A percentile compares a stretch with the other conserved stretches of the same genome.
phyloP scores from a whole-genome alignment of 495 filamentous ascomycete genomes.

The Darksidea phi region DNA sequence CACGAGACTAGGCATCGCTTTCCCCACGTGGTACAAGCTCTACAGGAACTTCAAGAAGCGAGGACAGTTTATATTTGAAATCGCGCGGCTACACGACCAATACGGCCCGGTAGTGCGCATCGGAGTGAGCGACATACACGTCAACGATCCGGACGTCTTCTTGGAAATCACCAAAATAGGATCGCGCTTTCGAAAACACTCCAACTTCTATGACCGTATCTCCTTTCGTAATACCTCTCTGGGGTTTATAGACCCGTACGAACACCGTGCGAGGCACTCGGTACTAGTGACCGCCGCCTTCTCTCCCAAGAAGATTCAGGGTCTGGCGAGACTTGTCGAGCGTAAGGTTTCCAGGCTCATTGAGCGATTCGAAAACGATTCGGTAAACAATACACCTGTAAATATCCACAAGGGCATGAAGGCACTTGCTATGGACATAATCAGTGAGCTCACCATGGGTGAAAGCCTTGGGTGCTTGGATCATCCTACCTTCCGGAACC shows the following conservation, averaged over 20 bases:
- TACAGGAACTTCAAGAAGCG: too few species aligned
- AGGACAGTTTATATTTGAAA: too few species aligned
- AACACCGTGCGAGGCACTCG: background rate
- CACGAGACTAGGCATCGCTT: too few species aligned
- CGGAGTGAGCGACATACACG: slow-evolving; percentile 5
- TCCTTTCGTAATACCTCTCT: slow-evolving; percentile 7
- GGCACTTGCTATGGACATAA: slow-evolving; percentile 5
- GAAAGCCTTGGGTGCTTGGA: background rate
- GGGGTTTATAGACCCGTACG: background rate
- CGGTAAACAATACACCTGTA: background rate
- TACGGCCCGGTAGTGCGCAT: slow-evolving; percentile 18
- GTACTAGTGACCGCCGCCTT: background rate
- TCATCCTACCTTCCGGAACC: background rate
- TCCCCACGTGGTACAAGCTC: too few species aligned
- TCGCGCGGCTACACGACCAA: background rate
- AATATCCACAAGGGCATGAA: slow-evolving; percentile 2
- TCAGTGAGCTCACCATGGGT: background rate
- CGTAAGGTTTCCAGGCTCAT: background rate
- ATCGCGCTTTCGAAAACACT: slow-evolving; percentile 6
- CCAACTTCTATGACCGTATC: slow-evolving; percentile 10
- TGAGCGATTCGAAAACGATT: background rate
- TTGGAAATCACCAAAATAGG: slow-evolving; percentile 10
- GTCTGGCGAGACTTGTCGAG: background rate
- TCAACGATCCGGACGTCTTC: slow-evolving; percentile 13
- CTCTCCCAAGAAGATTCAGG: background rate